phyloP scores from a whole-genome alignment of 2,329 filamentous ascomycete species.

The Raffaelea albimanens region DNA sequence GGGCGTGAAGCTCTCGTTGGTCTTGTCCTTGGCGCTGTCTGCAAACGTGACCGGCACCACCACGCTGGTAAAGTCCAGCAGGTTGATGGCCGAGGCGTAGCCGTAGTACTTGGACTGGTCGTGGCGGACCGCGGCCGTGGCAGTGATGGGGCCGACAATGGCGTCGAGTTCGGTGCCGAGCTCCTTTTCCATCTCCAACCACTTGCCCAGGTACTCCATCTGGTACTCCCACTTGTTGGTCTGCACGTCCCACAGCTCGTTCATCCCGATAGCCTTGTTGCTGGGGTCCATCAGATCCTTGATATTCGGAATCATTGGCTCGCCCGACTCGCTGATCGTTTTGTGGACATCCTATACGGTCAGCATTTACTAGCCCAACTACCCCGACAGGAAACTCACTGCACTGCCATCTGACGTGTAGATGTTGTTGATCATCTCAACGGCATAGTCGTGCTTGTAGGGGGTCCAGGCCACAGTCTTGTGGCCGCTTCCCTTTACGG shows the following conservation, averaged over 20 bases:
- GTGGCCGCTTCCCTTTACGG: background rate
- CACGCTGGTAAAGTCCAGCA: conserved; percentile 56
- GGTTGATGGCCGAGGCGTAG: conserved; percentile 59
- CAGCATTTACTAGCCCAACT: too few relatives aligned
- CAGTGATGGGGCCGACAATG: conserved; percentile 40
- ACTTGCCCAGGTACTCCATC: conserved; percentile 3
- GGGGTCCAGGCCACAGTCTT: background rate
- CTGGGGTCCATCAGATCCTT: background rate
- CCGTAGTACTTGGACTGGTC: conserved; percentile 39
- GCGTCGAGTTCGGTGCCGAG: conserved; percentile 37
- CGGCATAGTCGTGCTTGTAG: background rate
- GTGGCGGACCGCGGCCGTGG: conserved; percentile 32
- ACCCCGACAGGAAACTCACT: too few relatives aligned
- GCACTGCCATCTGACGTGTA: conserved; percentile 7
- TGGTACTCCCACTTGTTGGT: background rate
- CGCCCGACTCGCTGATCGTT: conserved; percentile 12
- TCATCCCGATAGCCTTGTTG: background rate
- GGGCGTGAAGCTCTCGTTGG: background rate
- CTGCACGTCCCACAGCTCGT: background rate
- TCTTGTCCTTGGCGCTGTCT: background rate
- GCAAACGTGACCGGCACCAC: conserved; percentile 43
- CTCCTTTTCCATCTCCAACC: background rate
- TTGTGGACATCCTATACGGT: conserved; percentile 28
- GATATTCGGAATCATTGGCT: conserved; percentile 15
- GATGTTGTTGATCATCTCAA: background rate